phyloP scores from a whole-genome alignment of 78 protist species.

The Dictyostelium purpureum region DNA sequence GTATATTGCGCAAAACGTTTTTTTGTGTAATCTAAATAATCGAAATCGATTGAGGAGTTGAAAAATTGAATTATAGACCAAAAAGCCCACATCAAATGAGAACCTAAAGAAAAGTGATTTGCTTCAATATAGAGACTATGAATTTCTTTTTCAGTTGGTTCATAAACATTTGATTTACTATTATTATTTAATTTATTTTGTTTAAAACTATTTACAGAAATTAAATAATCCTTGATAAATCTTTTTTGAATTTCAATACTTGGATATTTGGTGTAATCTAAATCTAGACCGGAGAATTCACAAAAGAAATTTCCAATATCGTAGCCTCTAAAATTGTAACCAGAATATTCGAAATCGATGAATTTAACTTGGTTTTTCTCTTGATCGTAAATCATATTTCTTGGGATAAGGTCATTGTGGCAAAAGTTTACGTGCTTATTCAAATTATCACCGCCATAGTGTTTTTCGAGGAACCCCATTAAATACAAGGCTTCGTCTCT shows the following conservation, averaged over 20 bases:
- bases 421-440: slow-evolving; percentile 36
- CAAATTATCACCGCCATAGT: neutral
- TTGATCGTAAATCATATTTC: slow-evolving; percentile 80
- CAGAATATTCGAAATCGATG: slow-evolving; percentile 70
- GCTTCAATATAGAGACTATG: slow-evolving; percentile 58
- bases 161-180: neutral
- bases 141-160: slow-evolving; percentile 43
- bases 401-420: slow-evolving; percentile 80
- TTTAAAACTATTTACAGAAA: neutral
- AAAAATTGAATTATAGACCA: slow-evolving; percentile 63
- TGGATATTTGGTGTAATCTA: slow-evolving; percentile 64
- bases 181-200: neutral
- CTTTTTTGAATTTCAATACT: slow-evolving; percentile 44
- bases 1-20: slow-evolving; percentile 70
- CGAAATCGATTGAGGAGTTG: slow-evolving; percentile 66
- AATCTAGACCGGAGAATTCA: slow-evolving; percentile 79
- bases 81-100: slow-evolving; percentile 77
- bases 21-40: slow-evolving; percentile 55
- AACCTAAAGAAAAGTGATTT: slow-evolving; percentile 52
- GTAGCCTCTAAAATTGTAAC: slow-evolving; percentile 75
- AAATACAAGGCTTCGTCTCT: slow-evolving; percentile 22
- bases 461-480: neutral
- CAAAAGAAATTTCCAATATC: slow-evolving; percentile 82
- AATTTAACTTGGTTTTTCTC: slow-evolving; percentile 36
- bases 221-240: slow-evolving; percentile 64